phyloP scores from a whole-genome alignment of 2,329 filamentous ascomycete genomes.

The Beauveria australis region DNA sequence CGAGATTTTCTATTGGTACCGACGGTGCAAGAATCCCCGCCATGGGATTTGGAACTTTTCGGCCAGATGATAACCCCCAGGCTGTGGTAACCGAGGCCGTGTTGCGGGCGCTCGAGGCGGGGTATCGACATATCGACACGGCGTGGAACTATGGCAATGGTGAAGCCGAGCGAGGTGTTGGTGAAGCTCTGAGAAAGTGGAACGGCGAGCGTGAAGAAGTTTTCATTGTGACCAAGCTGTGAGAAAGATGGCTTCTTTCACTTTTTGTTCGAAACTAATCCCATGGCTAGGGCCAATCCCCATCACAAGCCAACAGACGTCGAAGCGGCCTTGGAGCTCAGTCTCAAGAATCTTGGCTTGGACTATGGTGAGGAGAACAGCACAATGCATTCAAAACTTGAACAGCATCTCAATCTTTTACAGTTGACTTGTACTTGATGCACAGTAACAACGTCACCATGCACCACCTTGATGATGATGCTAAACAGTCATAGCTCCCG shows the following conservation, averaged over 20 bases:
- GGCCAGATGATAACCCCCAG: background rate
- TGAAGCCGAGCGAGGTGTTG: constrained; percentile 4
- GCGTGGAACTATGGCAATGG: constrained; percentile 7
- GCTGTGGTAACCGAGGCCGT: background rate
- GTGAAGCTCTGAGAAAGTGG: background rate
- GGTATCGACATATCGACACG: constrained; percentile 7
- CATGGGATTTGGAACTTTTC: constrained; percentile 2
- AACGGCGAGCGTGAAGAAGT: background rate
- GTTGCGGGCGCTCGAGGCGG: background rate
- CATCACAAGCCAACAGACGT: constrained; percentile 5
- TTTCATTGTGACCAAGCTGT: constrained; percentile 7
- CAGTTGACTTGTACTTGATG: constrained; percentile 9
- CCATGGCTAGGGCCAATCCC: background rate
- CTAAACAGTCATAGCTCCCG: background rate
- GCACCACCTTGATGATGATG: background rate
- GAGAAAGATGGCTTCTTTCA: background rate
- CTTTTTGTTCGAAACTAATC: background rate
- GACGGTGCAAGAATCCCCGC: background rate
- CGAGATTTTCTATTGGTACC: background rate
- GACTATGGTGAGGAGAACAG: background rate
- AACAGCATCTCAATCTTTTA: background rate
- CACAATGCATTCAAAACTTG: background rate
- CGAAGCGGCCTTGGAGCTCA: constrained; percentile 2
- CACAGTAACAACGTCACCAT: background rate
- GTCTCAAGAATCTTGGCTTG: constrained; percentile 1